Evolutionary conservation across 1,284 basidiomycete genomes (phyloP).

Genomic region (Mycena sp.): DNA sequence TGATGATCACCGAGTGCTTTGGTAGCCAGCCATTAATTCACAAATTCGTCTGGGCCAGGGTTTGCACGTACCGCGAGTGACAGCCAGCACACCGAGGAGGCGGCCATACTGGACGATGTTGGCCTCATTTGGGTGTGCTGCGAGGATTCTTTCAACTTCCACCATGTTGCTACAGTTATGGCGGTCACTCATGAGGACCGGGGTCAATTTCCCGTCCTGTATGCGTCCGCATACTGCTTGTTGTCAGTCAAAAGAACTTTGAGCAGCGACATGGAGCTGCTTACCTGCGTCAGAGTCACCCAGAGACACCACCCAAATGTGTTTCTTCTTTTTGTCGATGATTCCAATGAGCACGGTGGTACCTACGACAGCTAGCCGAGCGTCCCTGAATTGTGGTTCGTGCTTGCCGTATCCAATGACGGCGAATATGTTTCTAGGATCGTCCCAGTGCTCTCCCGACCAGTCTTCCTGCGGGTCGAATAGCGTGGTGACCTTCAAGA

Average conservation of each 20-base stretch:
- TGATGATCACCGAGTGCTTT: too few species aligned
- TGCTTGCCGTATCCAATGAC: constrained; percentile 9
- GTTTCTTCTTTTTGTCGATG: constrained; percentile 21
- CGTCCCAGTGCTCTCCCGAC: constrained; percentile 1
- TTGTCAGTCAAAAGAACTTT: too few species aligned
- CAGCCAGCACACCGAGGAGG: constrained; percentile 11
- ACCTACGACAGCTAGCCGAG: constrained; percentile 16
- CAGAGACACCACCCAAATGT: too few species aligned
- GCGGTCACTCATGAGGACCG: constrained; percentile 15
- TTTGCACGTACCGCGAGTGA: too few species aligned
- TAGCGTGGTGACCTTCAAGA: not conserved
- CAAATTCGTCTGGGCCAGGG: too few species aligned
- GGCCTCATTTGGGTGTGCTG: constrained; percentile 25
- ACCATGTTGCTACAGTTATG: constrained; percentile 20
- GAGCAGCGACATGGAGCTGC: too few species aligned
- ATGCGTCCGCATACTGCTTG: constrained; percentile 18
- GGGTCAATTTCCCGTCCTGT: constrained; percentile 6
- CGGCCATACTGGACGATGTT: not conserved
- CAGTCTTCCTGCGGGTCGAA: constrained; percentile 12
- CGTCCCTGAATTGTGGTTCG: constrained; percentile 5
- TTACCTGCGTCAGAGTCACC: too few species aligned
- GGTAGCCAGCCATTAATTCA: too few species aligned
- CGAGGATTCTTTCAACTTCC: constrained; percentile 9
- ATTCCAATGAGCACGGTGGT: constrained; percentile 28
- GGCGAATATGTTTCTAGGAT: not conserved